Evolutionary conservation across 768 basidiomycete species (phyloP).

Genomic region (Leccinum disarticulatum): DNA sequence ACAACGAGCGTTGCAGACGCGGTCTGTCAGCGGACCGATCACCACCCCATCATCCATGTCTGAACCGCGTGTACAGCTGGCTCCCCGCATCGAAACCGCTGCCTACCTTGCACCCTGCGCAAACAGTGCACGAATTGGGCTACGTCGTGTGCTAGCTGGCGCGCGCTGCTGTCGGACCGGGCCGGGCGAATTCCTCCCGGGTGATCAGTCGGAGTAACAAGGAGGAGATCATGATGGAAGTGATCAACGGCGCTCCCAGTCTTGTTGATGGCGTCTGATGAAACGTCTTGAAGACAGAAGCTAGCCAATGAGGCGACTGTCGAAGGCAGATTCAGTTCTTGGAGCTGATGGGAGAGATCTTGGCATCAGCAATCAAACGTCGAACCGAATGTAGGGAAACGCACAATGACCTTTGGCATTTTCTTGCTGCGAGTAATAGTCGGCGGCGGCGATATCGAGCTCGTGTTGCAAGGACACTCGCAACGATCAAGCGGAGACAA

Average conservation of each 20-base stretch:
- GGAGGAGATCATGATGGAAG: slow-evolving; percentile 78
- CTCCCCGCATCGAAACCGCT: slow-evolving; percentile 87
- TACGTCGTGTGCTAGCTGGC: slow-evolving; percentile 80
- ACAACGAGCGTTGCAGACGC: slow-evolving; percentile 25
- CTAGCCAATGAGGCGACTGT: slow-evolving; percentile 61
- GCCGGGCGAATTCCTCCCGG: slow-evolving; percentile 44
- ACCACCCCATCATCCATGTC: not conserved
- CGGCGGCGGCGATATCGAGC: slow-evolving; percentile 79
- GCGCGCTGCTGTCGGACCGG: slow-evolving; percentile 41
- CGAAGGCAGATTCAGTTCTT: slow-evolving; percentile 56
- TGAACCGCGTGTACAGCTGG: no score
- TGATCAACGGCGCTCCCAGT: slow-evolving; percentile 96
- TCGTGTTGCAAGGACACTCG: slow-evolving; percentile 46
- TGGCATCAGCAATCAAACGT: slow-evolving; percentile 1
- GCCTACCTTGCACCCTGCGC: slow-evolving; percentile 95
- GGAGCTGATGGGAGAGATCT: slow-evolving; percentile 47
- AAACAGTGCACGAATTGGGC: slow-evolving; percentile 94
- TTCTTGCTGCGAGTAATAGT: slow-evolving; percentile 92
- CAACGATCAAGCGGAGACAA: slow-evolving; percentile 41
- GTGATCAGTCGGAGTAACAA: slow-evolving; percentile 76
- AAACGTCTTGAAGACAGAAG: slow-evolving; percentile 66
- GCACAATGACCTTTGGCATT: not conserved
- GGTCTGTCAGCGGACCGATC: slow-evolving; percentile 2
- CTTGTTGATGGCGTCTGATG: slow-evolving; percentile 81
- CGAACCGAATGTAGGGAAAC: not conserved